Base-by-base conservation (phyloP, 1,284 basidiomycete genomes). In the Afroboletus lepidellus region DNA sequence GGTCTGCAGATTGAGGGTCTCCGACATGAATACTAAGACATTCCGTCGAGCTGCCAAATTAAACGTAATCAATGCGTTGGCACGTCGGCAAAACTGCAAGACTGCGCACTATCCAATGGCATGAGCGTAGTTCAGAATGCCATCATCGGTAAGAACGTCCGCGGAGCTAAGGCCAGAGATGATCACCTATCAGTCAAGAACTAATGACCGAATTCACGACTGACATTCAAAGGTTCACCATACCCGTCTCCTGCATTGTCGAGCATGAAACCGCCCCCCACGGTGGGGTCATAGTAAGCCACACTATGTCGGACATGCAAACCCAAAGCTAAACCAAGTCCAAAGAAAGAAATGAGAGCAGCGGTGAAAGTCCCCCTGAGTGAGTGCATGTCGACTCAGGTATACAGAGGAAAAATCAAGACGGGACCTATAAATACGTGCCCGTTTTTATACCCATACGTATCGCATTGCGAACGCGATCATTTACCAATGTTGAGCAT, bases 21-120 rank as follows among this genome's bases (percentile, higher is more conserved):
- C 85, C 85, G 7, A 80, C 51, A 60, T 86, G 84, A 53, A 84
- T 70, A 6, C 75, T 80, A 24, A 86, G 65, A 60, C 84, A 87
- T 64, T 87, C 84, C 8, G 71, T 74, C 1, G 84, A 84, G 63
- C 84, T 86, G 41, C 2, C 23, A 27, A 21, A 20, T 24, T 5
- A n/a, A n/a, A 12, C 9, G 20, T 13, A 13, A 37, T 20, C 44
- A 32, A 51, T 46, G 25, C 38, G 2, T 48, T 15, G 29, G 34
- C 13, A 41, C 39, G 41, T 21, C 15, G 6, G 16, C 18, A 32
- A 18, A 36, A 25, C 6, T 29, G 18, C 2, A 3, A 48, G 21
- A 29, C 13, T 16, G 32, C 72, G 61, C 60, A 83, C 83, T 84
- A 84, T 20, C 81, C 80, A 49, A 85, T 77, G 3, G 83, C 75